Evolutionary conservation across 441 rosid genomes (phyloP).

Genomic region (Brassica hybrid): DNA sequence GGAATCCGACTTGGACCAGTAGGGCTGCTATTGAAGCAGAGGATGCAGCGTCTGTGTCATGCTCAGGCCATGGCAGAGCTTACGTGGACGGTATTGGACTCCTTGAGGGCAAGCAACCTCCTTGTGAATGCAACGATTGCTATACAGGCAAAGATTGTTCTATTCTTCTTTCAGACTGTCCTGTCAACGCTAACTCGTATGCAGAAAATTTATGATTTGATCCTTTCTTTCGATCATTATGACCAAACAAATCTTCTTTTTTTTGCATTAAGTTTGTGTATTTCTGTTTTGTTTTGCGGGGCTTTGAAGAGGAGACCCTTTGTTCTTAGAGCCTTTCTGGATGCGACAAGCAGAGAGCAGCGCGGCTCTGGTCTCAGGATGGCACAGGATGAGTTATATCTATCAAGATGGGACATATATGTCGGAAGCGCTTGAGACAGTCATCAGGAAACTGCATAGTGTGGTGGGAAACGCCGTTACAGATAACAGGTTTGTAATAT

Average conservation of each 20-base stretch:
- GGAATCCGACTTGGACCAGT: constrained; percentile 51
- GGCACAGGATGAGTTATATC: constrained; percentile 75
- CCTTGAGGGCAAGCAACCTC: constrained; percentile 38
- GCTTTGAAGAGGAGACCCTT: constrained; percentile 65
- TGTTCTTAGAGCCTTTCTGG: constrained; percentile 83
- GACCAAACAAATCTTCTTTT: constrained; percentile 10
- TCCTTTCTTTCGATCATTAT: neutral
- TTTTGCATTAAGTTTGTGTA: neutral
- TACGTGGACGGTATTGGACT: constrained; percentile 50
- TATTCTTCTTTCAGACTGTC: constrained; percentile 40
- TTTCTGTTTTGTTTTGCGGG: neutral
- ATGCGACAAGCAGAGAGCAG: constrained; percentile 54
- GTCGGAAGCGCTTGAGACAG: constrained; percentile 52
- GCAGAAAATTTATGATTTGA: neutral
- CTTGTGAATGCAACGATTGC: constrained; percentile 51
- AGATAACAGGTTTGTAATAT: constrained; percentile 51
- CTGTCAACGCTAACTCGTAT: constrained; percentile 53
- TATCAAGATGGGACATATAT: constrained; percentile 30
- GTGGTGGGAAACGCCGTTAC: constrained; percentile 66
- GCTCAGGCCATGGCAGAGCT: constrained; percentile 68
- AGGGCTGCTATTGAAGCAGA: constrained; percentile 56
- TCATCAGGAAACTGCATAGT: constrained; percentile 56
- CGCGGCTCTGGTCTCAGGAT: constrained; percentile 61
- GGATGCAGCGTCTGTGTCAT: constrained; percentile 48
- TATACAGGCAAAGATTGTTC: constrained; percentile 49